Evolutionary conservation across 768 basidiomycete genomes (phyloP).

Genomic region (Imleria badia): DNA sequence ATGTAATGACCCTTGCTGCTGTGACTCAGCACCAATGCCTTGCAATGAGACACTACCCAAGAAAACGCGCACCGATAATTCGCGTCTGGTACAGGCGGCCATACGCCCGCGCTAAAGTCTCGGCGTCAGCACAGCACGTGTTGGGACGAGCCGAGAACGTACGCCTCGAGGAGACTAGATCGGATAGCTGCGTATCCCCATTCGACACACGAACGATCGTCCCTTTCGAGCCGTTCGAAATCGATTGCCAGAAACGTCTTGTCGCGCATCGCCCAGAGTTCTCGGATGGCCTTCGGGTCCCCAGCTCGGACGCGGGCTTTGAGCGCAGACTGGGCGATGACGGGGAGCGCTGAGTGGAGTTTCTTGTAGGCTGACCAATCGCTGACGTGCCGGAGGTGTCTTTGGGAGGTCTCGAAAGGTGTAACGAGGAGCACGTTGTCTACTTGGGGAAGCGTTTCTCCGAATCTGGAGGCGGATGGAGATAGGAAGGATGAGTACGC

Average conservation of each 20-base stretch:
- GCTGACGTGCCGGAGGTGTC: conserved; percentile 69
- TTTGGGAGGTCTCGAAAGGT: conserved; percentile 65
- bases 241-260: conserved; percentile 76
- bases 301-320: conserved; percentile 66
- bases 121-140: not conserved
- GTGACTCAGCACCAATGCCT: conserved; percentile 7
- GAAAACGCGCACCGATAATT: conserved; percentile 65
- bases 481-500: not conserved
- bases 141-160: conserved; percentile 28
- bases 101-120: conserved; percentile 54
- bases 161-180: conserved; percentile 71
- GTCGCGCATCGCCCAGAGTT: conserved; percentile 67
- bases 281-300: conserved; percentile 60
- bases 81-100: conserved; percentile 74
- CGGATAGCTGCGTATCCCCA: conserved; percentile 83
- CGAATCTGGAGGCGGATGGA: conserved; percentile 44
- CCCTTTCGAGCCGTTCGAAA: conserved; percentile 76
- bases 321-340: conserved; percentile 60
- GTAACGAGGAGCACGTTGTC: conserved; percentile 69
- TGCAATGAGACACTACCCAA: not conserved
- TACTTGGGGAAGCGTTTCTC: conserved; percentile 69
- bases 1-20: conserved; percentile 69
- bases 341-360: conserved; percentile 68
- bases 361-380: conserved; percentile 71
- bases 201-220: conserved; percentile 65